These are phyloP conservation scores for Amanita fuliginea DNA, from an alignment of 768 basidiomycete species.

Conservation along the genomic window DNA sequence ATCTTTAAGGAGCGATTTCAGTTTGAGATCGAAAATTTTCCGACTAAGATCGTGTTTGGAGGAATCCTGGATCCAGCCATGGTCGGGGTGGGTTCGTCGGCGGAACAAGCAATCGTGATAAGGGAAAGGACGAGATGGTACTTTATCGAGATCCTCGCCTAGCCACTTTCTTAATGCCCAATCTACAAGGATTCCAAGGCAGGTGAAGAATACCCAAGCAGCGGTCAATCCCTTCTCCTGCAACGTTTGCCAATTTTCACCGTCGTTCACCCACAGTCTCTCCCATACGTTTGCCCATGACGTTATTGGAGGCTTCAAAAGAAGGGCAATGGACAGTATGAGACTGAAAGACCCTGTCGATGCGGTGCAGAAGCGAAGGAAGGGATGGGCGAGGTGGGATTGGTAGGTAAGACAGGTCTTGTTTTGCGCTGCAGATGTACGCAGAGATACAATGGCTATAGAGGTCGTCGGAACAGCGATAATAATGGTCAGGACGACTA, in stretches of 20 bases:
- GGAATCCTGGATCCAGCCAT: not conserved
- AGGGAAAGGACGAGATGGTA: slow-evolving; percentile 40
- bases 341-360: slow-evolving; percentile 50
- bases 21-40: not conserved
- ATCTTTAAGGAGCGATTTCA: not conserved
- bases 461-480: slow-evolving; percentile 24
- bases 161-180: slow-evolving; percentile 44
- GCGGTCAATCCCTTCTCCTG: slow-evolving; percentile 51
- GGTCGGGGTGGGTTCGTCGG: not conserved
- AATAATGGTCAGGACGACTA: slow-evolving; percentile 20
- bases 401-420: not conserved
- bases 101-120: slow-evolving; percentile 34
- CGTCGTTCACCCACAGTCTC: slow-evolving; percentile 41
- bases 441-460: slow-evolving; percentile 32
- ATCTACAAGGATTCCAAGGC: slow-evolving; percentile 35
- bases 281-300: slow-evolving; percentile 55
- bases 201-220: slow-evolving; percentile 40
- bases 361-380: slow-evolving; percentile 39
- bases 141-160: slow-evolving; percentile 64
- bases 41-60: not conserved
- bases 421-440: slow-evolving; percentile 13
- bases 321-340: slow-evolving; percentile 39
- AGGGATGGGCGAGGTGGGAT: slow-evolving; percentile 27
- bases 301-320: slow-evolving; percentile 29
- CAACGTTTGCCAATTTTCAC: slow-evolving; percentile 39